Evolutionary conservation across 768 basidiomycete genomes (phyloP), one percentile per base, ranked within the genome.

Genomic region (Amanita inopinata): DNA sequence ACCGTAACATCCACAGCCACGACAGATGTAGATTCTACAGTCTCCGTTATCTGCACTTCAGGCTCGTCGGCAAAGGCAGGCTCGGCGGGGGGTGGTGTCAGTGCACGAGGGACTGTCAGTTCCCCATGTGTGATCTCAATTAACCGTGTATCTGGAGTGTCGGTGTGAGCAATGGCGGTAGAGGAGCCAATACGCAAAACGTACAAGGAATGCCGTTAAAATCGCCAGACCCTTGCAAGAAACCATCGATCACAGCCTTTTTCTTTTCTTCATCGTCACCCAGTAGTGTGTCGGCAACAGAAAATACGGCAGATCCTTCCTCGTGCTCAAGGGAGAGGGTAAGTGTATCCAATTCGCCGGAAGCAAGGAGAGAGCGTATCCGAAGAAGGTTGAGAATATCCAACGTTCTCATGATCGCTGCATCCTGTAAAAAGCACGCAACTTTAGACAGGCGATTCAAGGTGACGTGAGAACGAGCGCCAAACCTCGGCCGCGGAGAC

Each of bases 181-280:
- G 34, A 43, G 38, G 34, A 9, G 24, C 33, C 47, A 46, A 51
- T 20, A 33, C 11, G 20, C 0, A 20, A n/a, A 14, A 62, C 78
- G 40, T 59, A 89, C 88, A 82, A 34, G 77, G 53, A 43, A 87
- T 58, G 31, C 74, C 81, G 45, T 79, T 68, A 45, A 74, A 64
- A 23, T 77, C 74, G 20, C 83, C 82, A 32, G 71, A 60, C 14
- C 69, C 73, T 35, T 69, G 66, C 33, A 85, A 53, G 47, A 88
- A 61, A 20, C 74, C 75, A 19, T 67, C 63, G 45, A 89, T 53
- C 15, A 74, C 57, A 17, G 66, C 57, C 18, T 69, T 59, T 55
- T 77, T 82, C 33, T 50, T 50, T 30, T 76, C 72, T 8, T 51
- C 60, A 42, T 78, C 75, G 27, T 72, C 71, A 14, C 76, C 71